phyloP scores from a whole-genome alignment of 768 basidiomycete genomes.

The Boletus reticuloceps region DNA sequence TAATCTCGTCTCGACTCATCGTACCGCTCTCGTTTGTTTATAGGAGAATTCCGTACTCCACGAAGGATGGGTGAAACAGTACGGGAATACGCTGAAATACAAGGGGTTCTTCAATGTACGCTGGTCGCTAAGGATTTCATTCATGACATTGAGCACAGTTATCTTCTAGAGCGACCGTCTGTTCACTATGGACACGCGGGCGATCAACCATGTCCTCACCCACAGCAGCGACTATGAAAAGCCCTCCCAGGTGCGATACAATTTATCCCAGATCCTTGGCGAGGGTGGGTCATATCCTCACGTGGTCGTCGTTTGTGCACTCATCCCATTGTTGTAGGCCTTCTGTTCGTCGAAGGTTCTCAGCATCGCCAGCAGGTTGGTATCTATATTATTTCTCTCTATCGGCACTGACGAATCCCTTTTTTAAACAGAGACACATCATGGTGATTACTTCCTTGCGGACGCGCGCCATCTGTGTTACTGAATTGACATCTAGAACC shows the following conservation, averaged over 20 bases:
- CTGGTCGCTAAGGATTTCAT: too few relatives aligned
- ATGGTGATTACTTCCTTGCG: constrained; percentile 31
- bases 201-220: constrained; percentile 57
- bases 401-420: neutral
- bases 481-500: constrained; percentile 42
- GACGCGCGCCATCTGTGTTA: neutral
- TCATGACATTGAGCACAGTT: too few relatives aligned
- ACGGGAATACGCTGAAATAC: constrained; percentile 12
- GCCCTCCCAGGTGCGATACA: neutral
- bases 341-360: constrained; percentile 43
- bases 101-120: constrained; percentile 11
- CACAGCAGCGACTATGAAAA: constrained; percentile 57
- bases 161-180: constrained; percentile 36
- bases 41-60: constrained; percentile 1
- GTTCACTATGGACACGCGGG: constrained; percentile 59
- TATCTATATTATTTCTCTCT: neutral
- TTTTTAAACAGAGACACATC: constrained; percentile 9
- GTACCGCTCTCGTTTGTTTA: neutral
- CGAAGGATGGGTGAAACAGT: constrained; percentile 16
- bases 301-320: neutral
- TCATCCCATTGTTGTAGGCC: constrained; percentile 31
- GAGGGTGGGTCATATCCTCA: neutral
- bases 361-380: constrained; percentile 39
- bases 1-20: too few relatives aligned
- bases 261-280: neutral